Percentiles rank a stretch among this genome's conserved stretches.
These are phyloP conservation scores for Pestalotiopsis fici DNA, from an alignment of 2,329 filamentous ascomycete genomes.

Conservation along the genomic window DNA sequence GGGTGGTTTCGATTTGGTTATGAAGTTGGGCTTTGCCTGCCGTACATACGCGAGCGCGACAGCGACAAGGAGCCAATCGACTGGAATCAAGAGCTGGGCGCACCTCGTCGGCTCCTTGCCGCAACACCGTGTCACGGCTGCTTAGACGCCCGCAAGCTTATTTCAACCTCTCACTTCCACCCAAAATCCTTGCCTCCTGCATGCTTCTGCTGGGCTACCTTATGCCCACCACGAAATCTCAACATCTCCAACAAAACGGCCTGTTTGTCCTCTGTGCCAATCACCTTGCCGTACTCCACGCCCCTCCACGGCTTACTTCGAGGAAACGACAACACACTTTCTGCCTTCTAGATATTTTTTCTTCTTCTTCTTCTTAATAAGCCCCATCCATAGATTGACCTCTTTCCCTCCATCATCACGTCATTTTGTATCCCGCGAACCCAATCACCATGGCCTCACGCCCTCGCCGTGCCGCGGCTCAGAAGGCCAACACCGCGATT, in stretches of 20 bases:
- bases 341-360: not conserved
- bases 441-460: slow-evolving; percentile 27
- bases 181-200: not conserved
- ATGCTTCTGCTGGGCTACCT: too few species aligned
- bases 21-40: not conserved
- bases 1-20: not conserved
- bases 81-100: not conserved
- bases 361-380: too few species aligned
- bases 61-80: not conserved
- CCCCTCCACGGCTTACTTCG: not conserved
- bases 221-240: not conserved
- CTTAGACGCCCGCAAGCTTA: slow-evolving; percentile 25
- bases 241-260: not conserved
- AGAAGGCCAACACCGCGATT: slow-evolving; percentile 45
- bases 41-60: not conserved
- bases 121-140: slow-evolving; percentile 22
- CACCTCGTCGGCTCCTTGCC: slow-evolving; percentile 23
- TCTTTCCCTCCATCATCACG: not conserved
- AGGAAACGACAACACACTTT: not conserved
- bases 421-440: not conserved
- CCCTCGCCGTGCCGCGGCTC: slow-evolving; percentile 44
- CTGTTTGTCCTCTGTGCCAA: not conserved
- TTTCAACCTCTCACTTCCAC: slow-evolving; percentile 21
- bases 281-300: not conserved
- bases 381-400: not conserved